Base-by-base conservation (phyloP, 148 eudicot species). In the Rhododendron kiyosumense region DNA sequence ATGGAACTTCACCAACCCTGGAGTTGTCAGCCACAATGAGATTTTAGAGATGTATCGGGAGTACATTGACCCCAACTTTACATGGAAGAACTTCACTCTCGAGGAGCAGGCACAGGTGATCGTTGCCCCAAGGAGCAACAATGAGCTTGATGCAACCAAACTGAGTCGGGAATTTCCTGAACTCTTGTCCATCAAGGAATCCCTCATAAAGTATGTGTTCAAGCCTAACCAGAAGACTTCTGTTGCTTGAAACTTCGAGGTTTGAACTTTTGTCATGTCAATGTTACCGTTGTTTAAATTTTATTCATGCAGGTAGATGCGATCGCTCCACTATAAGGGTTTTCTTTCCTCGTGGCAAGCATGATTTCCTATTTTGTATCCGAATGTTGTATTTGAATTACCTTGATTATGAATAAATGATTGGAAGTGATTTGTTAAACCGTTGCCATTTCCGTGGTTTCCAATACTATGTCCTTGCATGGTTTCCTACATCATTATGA, bases 1-100 rank as follows among this genome's bases (percentile, higher is more conserved):
- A 52, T 92, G 90, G 90, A 92, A 92, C 84, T 92, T 92, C 87
- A 91, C 94, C 38, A 92, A 92, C 86, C 94, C 94, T 22, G 94
- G 94, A 13, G 91, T 88, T 34, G 92, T 92, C 46, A 92, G 92
- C 91, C 94, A 92, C 86, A 91, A 92, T 26, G 94, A 92, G 89
- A 90, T 91, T 63, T 34, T 92, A 52, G 91, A 91, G 82, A 84
- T 92, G 94, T 92, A 91, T 82, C 85, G 83, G n/a, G 84, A 91
- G 13, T 91, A 92, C 73, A 90, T 91, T 22, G 90, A 92, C 81
- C 89, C 93, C 24, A 87, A 65, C 49, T 92, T 89, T 88, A 86
- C 90, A n/a, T 92, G 89, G 90, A 86, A 82, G 82, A 91, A 90
- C 86, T 92, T 91, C 67, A 87, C 73, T 24, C 89, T 89, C 7